Percentiles rank a stretch among this genome's conserved stretches.
Evolutionary conservation across 2,329 filamentous ascomycete species (phyloP).

Genomic region (Sporothrix dimorphospora): DNA sequence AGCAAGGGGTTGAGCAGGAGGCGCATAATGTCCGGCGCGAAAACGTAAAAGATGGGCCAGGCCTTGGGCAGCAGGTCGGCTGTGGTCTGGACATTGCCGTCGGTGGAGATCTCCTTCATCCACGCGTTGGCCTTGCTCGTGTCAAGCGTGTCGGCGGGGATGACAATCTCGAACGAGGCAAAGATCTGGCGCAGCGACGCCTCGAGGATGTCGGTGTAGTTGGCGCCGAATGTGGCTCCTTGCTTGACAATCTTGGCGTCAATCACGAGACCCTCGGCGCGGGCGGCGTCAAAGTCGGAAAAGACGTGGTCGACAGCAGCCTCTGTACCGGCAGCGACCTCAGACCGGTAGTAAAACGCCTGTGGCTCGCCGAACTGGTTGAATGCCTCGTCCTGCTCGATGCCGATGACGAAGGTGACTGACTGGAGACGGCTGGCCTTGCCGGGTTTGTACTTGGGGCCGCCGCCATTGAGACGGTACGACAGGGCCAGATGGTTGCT

Average conservation of each 20-base stretch:
- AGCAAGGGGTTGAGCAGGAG: conserved; percentile 21
- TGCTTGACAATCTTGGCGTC: conserved; percentile 18
- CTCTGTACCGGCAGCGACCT: not conserved
- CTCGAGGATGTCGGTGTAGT: conserved; percentile 25
- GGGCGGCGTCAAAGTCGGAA: conserved; percentile 13
- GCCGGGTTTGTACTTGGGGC: not conserved
- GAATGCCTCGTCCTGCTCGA: conserved; percentile 24
- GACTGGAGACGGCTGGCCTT: not conserved
- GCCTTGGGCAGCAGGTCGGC: conserved; percentile 28
- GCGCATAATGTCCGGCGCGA: conserved; percentile 21
- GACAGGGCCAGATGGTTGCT: conserved; percentile 22
- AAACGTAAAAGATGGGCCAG: conserved; percentile 24
- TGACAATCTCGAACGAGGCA: conserved; percentile 17
- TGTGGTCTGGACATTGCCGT: conserved; percentile 25
- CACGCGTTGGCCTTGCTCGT: conserved; percentile 17
- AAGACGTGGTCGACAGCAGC: conserved; percentile 20
- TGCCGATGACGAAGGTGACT: conserved; percentile 22
- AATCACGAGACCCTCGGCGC: not conserved
- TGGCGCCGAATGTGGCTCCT: not conserved
- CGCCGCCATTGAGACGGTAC: not conserved
- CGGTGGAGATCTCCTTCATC: conserved; percentile 29
- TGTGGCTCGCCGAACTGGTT: conserved; percentile 10
- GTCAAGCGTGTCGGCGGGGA: conserved; percentile 17
- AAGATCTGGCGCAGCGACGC: conserved; percentile 21
- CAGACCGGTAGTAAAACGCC: conserved; percentile 22